A percentile compares a stretch with the other conserved stretches of the same genome.
phyloP scores from a whole-genome alignment of 192 early-diverging fungal genomes.

The Entomortierella parvispora region DNA sequence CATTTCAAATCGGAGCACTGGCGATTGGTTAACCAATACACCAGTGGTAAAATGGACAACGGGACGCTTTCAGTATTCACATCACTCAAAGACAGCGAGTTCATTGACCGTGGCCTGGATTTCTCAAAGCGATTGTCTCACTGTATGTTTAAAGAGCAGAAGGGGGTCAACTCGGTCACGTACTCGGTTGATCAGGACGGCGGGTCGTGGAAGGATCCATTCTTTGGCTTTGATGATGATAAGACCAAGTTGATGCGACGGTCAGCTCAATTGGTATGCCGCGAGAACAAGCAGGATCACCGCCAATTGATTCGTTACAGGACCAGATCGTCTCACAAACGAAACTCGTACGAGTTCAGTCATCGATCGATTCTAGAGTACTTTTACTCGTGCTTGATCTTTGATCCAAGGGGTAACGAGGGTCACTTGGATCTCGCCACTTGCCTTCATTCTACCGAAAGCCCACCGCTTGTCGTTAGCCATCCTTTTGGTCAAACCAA shows the following conservation, averaged over 20 bases:
- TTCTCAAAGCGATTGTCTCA: not conserved
- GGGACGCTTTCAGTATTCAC: no score
- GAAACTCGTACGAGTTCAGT: not conserved
- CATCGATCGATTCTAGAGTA: not conserved
- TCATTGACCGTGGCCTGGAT: not conserved
- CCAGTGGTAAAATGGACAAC: not conserved
- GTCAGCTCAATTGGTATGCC: not conserved
- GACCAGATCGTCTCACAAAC: not conserved
- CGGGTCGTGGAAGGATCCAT: not conserved
- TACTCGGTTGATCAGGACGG: not conserved
- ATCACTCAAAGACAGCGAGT: not conserved
- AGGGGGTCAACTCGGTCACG: not conserved
- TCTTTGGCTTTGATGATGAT: not conserved
- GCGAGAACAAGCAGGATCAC: no score
- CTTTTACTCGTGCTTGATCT: not conserved
- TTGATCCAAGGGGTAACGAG: not conserved
- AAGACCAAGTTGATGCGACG: not conserved
- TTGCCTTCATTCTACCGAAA: no score
- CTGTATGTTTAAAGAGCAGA: not conserved
- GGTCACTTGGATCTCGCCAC: no score
- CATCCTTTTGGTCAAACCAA: not conserved
- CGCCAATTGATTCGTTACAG: not conserved
- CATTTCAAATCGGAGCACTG: not conserved
- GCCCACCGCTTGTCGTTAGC: not conserved
- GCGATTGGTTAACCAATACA: not conserved